A percentile compares a stretch with the other conserved stretches of the same genome.
Conservation (phyloP, 202 grass and related monocot genomes). For the Setaria viridis region DNA sequence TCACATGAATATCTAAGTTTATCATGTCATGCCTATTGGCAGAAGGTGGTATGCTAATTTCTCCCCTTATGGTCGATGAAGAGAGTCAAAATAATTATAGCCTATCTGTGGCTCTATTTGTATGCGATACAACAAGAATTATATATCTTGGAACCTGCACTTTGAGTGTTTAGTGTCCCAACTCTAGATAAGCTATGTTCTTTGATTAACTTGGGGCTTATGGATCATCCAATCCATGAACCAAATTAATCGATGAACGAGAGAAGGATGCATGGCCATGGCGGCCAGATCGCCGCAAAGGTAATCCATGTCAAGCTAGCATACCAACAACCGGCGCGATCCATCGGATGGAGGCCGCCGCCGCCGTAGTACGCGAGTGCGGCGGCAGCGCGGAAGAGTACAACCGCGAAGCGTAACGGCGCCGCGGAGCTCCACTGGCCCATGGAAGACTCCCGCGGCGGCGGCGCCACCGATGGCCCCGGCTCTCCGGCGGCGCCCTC, state of each 20-base stretch:
- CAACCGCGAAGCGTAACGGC: conserved; percentile 11
- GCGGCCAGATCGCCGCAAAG: not conserved
- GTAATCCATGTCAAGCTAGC: too few species aligned
- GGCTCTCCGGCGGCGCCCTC: not conserved
- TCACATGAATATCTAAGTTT: not conserved
- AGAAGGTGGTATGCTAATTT: not conserved
- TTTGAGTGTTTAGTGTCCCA: not conserved
- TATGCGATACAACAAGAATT: too few species aligned
- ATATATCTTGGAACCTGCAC: not conserved
- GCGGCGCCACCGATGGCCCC: not conserved
- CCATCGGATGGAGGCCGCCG: not conserved
- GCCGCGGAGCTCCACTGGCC: not conserved
- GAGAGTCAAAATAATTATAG: not conserved
- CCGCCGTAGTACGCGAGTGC: not conserved
- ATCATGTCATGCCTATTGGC: not conserved
- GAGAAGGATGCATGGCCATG: not conserved
- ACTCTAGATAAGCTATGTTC: not conserved
- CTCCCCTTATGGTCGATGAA: not conserved
- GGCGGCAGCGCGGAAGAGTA: not conserved
- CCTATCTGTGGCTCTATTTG: not conserved
- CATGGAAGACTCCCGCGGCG: not conserved
- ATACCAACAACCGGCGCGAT: not conserved
- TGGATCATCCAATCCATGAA: not conserved
- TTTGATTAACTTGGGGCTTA: not conserved
- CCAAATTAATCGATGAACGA: not conserved